phyloP scores from a whole-genome alignment of 2,329 filamentous ascomycete species.

The Monilinia aucupariae region DNA sequence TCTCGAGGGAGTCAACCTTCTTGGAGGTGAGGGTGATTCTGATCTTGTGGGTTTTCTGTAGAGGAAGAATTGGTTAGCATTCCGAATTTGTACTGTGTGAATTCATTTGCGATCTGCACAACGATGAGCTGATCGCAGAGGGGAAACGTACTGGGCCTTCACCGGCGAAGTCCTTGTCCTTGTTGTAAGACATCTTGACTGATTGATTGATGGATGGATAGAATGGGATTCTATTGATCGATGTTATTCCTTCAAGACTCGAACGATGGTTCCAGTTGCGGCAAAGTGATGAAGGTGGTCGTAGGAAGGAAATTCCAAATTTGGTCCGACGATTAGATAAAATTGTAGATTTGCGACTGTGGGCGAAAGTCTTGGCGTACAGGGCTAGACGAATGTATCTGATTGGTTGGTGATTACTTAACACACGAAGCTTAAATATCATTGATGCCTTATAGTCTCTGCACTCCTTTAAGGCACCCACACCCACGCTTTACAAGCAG shows the following conservation, averaged over 20 bases:
- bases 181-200: conserved; percentile 81
- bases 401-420: conserved; percentile 14
- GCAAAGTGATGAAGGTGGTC: conserved; percentile 70
- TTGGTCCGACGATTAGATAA: not conserved
- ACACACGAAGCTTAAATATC: not conserved
- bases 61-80: conserved; percentile 11
- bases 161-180: conserved; percentile 86
- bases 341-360: conserved; percentile 19
- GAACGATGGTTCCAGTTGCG: conserved; percentile 60
- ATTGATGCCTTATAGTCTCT: not conserved
- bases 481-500: too few relatives aligned
- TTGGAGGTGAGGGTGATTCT: conserved; percentile 94
- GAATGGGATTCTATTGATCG: conserved; percentile 33
- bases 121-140: not conserved
- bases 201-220: conserved; percentile 9
- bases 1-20: conserved; percentile 94
- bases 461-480: not conserved
- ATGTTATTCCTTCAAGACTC: conserved; percentile 66
- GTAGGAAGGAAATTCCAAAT: conserved; percentile 13
- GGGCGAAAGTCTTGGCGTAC: conserved; percentile 24
- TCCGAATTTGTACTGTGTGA: not conserved
- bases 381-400: conserved; percentile 19
- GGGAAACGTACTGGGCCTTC: conserved; percentile 69
- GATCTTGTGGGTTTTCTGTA: conserved; percentile 92
- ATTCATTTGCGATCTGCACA: not conserved